Evolutionary conservation across 345 rosid species (phyloP).

Genomic region (Citrus unshiu): DNA sequence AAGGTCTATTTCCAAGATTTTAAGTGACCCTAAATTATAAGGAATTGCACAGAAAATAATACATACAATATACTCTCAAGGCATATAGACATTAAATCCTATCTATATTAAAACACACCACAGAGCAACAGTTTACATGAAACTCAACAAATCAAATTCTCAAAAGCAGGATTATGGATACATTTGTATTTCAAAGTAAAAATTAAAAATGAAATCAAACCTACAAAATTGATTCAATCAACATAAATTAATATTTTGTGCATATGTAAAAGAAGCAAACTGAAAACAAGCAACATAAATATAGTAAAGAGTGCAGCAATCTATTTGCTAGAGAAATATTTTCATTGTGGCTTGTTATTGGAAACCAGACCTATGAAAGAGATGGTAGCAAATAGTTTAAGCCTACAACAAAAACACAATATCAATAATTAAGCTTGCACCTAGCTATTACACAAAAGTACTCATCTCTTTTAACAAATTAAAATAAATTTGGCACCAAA

Average conservation of each 20-base stretch:
- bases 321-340: too few species aligned
- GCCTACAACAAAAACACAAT: too few species aligned
- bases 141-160: not conserved
- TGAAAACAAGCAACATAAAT: too few species aligned
- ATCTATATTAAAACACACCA: not conserved
- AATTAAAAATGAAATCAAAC: not conserved
- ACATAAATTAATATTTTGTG: not conserved
- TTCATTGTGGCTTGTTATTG: too few species aligned
- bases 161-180: not conserved
- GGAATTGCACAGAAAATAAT: not conserved
- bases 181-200: not conserved
- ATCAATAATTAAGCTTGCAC: too few species aligned
- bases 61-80: not conserved
- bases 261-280: too few species aligned
- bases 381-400: too few species aligned
- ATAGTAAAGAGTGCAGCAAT: too few species aligned
- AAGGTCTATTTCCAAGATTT: slow-evolving; percentile 3
- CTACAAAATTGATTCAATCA: not conserved
- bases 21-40: not conserved
- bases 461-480: too few species aligned
- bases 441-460: too few species aligned
- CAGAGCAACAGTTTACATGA: not conserved
- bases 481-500: too few species aligned
- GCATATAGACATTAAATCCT: not conserved
- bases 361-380: too few species aligned